Conservation (phyloP, 148 eudicot genomes). For the Silene conica region DNA sequence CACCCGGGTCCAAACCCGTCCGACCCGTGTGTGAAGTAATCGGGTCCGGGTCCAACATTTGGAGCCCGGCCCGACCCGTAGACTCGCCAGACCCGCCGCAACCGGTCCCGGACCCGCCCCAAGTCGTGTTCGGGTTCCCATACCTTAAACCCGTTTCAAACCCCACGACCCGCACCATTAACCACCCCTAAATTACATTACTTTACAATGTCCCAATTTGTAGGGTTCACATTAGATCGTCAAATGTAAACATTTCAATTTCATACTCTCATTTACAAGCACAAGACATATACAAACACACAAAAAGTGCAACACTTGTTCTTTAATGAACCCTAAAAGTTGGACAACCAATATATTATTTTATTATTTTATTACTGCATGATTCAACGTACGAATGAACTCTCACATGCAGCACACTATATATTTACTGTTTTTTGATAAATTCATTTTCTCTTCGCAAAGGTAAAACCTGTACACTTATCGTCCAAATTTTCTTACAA, state of each 20-base stretch:
- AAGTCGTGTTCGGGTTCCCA: too few species aligned
- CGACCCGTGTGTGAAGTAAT: too few species aligned
- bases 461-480: neutral
- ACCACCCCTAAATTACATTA: too few species aligned
- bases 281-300: slow-evolving; percentile 1
- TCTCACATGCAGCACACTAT: neutral
- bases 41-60: too few species aligned
- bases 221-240: too few species aligned
- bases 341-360: neutral
- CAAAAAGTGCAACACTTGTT: slow-evolving; percentile 13
- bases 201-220: neutral
- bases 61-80: too few species aligned
- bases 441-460: neutral
- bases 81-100: too few species aligned
- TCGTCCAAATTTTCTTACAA: neutral
- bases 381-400: neutral
- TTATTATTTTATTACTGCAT: neutral
- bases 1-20: too few species aligned
- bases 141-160: too few species aligned
- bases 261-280: slow-evolving; percentile 10
- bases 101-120: too few species aligned
- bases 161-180: too few species aligned
- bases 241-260: too few species aligned
- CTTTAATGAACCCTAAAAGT: slow-evolving; percentile 17
- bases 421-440: neutral